These are phyloP conservation scores for Exsudoporus floridanus DNA, from an alignment of 1,284 basidiomycete genomes.

Conservation along the genomic window DNA sequence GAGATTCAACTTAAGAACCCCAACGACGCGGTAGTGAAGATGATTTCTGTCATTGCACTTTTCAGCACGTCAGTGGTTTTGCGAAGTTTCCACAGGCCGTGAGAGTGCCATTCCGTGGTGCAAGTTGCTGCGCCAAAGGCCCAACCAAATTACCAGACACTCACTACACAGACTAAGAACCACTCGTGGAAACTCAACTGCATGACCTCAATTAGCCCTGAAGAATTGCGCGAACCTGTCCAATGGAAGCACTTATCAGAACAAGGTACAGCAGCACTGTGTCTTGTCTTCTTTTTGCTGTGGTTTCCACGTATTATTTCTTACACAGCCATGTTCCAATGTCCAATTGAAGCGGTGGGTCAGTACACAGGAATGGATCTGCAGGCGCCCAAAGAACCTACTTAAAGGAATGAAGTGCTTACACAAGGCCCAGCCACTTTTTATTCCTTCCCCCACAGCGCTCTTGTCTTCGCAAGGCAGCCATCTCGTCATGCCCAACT, in stretches of 20 bases:
- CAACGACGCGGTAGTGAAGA: too few relatives aligned
- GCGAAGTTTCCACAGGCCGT: too few relatives aligned
- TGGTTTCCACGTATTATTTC: not conserved
- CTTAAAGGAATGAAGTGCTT: constrained; percentile 1
- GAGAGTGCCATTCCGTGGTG: too few relatives aligned
- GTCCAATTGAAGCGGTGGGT: not conserved
- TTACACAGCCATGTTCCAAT: not conserved
- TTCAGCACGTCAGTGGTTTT: too few relatives aligned
- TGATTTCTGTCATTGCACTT: too few relatives aligned
- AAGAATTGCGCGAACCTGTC: not conserved
- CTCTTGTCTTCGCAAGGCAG: not conserved
- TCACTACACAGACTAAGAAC: too few relatives aligned
- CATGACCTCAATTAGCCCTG: too few relatives aligned
- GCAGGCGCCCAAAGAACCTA: constrained; percentile 1
- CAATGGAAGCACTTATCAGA: not conserved
- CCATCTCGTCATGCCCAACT: constrained; percentile 3
- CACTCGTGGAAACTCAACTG: too few relatives aligned
- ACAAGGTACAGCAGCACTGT: not conserved
- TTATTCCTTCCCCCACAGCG: not conserved
- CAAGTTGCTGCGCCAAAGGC: too few relatives aligned
- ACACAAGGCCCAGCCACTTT: too few relatives aligned
- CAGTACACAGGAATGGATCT: not conserved
- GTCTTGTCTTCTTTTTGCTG: not conserved
- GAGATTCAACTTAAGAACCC: too few relatives aligned
- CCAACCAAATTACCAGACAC: too few relatives aligned